Evolutionary conservation across 768 basidiomycete species (phyloP), one percentile per base, ranked within the genome.

Genomic region (Hygrophorus russula): DNA sequence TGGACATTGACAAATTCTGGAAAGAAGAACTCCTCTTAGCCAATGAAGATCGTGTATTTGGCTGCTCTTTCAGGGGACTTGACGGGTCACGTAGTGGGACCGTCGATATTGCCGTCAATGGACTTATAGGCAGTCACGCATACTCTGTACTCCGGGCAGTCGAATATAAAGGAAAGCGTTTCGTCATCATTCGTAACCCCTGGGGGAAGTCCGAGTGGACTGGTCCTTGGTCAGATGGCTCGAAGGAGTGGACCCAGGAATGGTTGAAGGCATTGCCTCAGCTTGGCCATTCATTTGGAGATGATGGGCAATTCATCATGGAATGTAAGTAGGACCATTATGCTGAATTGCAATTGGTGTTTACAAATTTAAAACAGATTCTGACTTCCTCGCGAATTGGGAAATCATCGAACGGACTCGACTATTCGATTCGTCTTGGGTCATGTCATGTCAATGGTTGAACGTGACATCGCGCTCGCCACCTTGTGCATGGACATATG

Each of bases 261-360:
- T 76, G 74, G 74, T 47, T 74, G 0, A 58, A 59, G 17, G 54
- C 62, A 2, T 59, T 76, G 4, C 57, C 63, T 0, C 55, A 55
- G 20, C 57, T 78, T 0, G 61, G 57, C 3, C 73, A 77, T 53
- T 44, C 54, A 1, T 77, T 78, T 45, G 74, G 74, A 1, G 55
- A 69, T 28, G 68, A 73, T 45, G 76, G 75, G 1, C 62, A 72
- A 42, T 78, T 78, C 44, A 60, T 77, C 13, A 75, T 76, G 74
- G 74, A 76, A 59, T 68, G 66, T 67, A 36, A 46, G 62, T 54
- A 13, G 38, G 20, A 15, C 12, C 10, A 27, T 39, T 32, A 20
- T n/a, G 10, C 8, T 40, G 19, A 10, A 4, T 10, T 34, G 29
- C 4, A n/a, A 8, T 27, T 14, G 15, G n/a, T 2, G 8, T n/a